Evolutionary conservation across 345 rosid species (phyloP), one percentile per base, ranked within the genome.

Genomic region (Eucalyptus cladocalyx): DNA sequence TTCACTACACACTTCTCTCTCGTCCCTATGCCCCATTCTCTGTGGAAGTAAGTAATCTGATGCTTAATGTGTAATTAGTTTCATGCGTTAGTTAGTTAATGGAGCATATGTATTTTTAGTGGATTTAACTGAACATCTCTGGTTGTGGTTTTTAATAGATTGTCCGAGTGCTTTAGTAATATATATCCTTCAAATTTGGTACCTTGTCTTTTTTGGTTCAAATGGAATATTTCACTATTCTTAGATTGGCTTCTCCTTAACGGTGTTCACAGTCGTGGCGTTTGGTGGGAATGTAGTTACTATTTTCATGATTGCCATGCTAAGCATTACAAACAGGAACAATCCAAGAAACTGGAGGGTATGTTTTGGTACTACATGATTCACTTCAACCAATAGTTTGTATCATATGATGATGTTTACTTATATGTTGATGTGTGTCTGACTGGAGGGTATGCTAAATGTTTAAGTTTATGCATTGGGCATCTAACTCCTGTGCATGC

Each of bases 261-360:
- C 30, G 48, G 88, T 90, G 91, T 28, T 65, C 91, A 96, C 96
- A 53, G 93, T 94, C 87, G 88, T 95, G 54, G 96, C 93, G 40
- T 93, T 96, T 90, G 9, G 1, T 53, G 56, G 56, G 56, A 19
- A 53, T 17, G 24, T 53, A 53, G 56, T 53, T 7, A 17, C 56
- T 19, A 53, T 53, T 53, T 16, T 53, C 56, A 53, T 53, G 24
- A 53, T 53, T 53, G 24, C 56, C 56, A 19, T 53, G 56, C 10
- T 53, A 53, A 19, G 56, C 24, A 19, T 53, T 53, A 53, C 56
- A 53, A 53, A 53, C 4, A 3, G 91, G 87, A 93, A 85, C 86
- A 85, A 87, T 28, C 51, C 58, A 42, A 60, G 90, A 88, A 92
- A 67, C 87, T 91, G 14, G 89, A 90, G 94, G 94, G 98, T 96